Base-by-base conservation (phyloP, 2,329 filamentous ascomycete genomes). In the Aaosphaeria pasadenensis region DNA sequence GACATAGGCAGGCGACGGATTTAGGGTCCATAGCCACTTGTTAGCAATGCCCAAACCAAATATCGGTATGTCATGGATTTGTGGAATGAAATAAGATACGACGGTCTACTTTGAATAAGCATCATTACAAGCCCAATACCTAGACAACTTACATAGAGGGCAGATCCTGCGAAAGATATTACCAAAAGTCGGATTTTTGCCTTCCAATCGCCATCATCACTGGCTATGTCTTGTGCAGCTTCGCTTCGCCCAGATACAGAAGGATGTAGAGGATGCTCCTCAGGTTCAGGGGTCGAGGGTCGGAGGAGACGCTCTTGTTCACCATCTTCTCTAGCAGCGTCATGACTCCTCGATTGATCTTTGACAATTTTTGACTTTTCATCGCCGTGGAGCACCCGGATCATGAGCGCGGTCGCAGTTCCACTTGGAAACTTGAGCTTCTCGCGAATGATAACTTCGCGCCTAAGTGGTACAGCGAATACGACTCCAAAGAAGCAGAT, bases 401-500 rank as follows among this genome's bases (percentile, higher is more conserved):
- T 96, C 76, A 99, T 86, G 17, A 97, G 80, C 0, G 94, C 94
- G 1, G 94, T 97, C 43, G 94, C 95, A 47, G 95, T 97, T 1
- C 94, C 94, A 60, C 89, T 95, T 0, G 94, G 94, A 59, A 99
- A 99, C 64, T 89, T 94, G 49, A 99, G 73, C 66, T 91, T 88
- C 73, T 99, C 94, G 48, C 88, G 77, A 47, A 99, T 89, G 51
- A 99, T 95, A 46, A 97, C 91, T 72, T 99, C 90, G 47, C 85
- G 87, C 42, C 94, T 81, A 46, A 97, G 66, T 1, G 94, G 94
- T 11, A 99, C 92, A 0, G 91, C 94, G 74, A 99, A 97, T 1
- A 97, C 86, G 1, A 97, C 94, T 0, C 94, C 94, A 66, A 99
- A 99, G 63, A 97, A 92, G 66, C 91, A 96, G 11, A 99, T 82